These are phyloP conservation scores for Jasminum sambac DNA, from an alignment of 257 asterid genomes.

Conservation along the genomic window DNA sequence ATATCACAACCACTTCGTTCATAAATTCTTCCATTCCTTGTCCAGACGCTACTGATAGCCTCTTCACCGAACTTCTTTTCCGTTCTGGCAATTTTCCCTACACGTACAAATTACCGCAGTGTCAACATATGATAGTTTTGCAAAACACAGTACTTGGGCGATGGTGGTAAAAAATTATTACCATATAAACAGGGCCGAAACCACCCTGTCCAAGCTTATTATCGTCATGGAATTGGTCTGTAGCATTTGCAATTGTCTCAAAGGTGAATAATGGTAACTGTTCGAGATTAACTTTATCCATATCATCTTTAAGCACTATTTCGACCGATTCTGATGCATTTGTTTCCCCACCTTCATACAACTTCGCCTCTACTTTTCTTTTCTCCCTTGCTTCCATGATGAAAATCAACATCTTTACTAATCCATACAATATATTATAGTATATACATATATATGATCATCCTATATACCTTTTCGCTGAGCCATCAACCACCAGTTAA, in stretches of 20 bases:
- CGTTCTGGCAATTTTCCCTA: slow-evolving; percentile 39
- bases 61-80: slow-evolving; percentile 22
- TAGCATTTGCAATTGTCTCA: slow-evolving; percentile 46
- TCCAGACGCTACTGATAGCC: slow-evolving; percentile 33
- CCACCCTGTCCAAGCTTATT: slow-evolving; percentile 65
- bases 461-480: slow-evolving; percentile 39
- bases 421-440: no score
- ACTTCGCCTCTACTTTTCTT: slow-evolving; percentile 16
- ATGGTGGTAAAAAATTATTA: slow-evolving; percentile 2
- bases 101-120: neutral
- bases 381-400: slow-evolving; percentile 22
- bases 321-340: slow-evolving; percentile 28
- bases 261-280: slow-evolving; percentile 49
- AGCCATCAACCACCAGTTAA: slow-evolving; percentile 39
- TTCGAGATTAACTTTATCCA: slow-evolving; percentile 37
- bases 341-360: slow-evolving; percentile 27
- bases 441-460: neutral
- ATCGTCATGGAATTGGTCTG: slow-evolving; percentile 35
- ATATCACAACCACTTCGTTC: slow-evolving; percentile 45
- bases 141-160: neutral
- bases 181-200: slow-evolving; percentile 68
- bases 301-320: slow-evolving; percentile 32
- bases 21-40: slow-evolving; percentile 48
- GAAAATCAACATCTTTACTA: neutral
- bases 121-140: neutral